Evolutionary conservation across 768 basidiomycete genomes (phyloP), one percentile per base, ranked within the genome.

Genomic region (Gloeopeniophorella convolvens): DNA sequence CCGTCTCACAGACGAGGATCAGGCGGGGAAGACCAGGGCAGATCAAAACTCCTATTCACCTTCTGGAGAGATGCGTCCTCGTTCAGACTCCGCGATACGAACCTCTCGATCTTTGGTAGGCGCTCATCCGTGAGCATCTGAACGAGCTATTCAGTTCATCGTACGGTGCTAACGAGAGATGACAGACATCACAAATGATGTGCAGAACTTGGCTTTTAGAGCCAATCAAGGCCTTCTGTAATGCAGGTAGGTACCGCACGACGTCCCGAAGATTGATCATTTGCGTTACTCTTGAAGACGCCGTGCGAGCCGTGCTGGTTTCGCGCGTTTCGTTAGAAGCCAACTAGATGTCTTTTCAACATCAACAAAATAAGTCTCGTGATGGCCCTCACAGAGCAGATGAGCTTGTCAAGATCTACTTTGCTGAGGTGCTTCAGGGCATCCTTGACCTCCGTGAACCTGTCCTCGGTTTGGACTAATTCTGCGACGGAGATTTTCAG

Each of bases 391-490:
- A 84, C 87, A 23, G 78, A 78, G 40, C 76, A 80, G 30, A 91
- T 85, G 6, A 96, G 68, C 62, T 87, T 93, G 65, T 97, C 94
- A 23, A 95, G 77, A 59, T 98, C 95, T 64, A 88, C 72, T 61
- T 86, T 85, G 62, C 87, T 82, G 45, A 92, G 66, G 2, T 73
- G 65, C 63, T 80, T 84, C 37, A 94, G 70, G 0, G 82, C 85
- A 53, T 80, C 76, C 45, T 82, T 76, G 37, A 89, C 69, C 27
- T 81, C 76, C 3, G 72, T 79, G 59, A 85, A 91, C 28, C 72
- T 73, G 44, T 89, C 85, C 66, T 93, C 90, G 4, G 75, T 75
- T 45, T 85, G 76, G 20, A 92, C 73, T 0, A 96, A 68, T 55
- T 94, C 90, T 88, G 60, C 16, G 12, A 56, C 31, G 48, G 48